Conservation (phyloP, 352 stramenopile genomes). For the Pythium plurisporium region DNA sequence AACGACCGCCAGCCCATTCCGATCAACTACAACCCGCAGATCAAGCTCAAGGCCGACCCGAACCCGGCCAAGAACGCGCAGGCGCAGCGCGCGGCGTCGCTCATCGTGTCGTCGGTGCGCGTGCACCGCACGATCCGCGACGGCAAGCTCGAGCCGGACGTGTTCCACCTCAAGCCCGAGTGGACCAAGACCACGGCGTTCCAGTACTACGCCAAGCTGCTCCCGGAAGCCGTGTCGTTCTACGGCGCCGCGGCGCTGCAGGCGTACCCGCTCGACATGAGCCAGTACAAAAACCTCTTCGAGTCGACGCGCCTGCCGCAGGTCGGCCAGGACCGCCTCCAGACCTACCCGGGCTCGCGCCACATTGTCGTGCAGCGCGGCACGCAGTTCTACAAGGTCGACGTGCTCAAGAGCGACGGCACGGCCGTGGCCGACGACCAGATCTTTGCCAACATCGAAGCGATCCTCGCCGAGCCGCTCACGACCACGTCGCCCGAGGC, state of each 20-base stretch:
- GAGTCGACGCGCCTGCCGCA: slow-evolving; percentile 70
- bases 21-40: slow-evolving; percentile 91
- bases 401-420: slow-evolving; percentile 72
- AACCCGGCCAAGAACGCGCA: slow-evolving; percentile 81
- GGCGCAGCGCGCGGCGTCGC: slow-evolving; percentile 73
- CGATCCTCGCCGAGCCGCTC: slow-evolving; percentile 71
- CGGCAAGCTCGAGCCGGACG: slow-evolving; percentile 75
- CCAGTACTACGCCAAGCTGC: slow-evolving; percentile 73
- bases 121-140: slow-evolving; percentile 82
- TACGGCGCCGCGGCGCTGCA: slow-evolving; percentile 82
- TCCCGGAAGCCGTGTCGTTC: slow-evolving; percentile 84
- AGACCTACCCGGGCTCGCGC: slow-evolving; percentile 50
- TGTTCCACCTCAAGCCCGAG: slow-evolving; percentile 88
- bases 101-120: slow-evolving; percentile 83
- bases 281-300: slow-evolving; percentile 90
- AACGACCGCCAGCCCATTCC: slow-evolving; percentile 78
- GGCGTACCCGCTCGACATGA: slow-evolving; percentile 91
- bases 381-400: slow-evolving; percentile 82
- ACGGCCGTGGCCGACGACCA: slow-evolving; percentile 57
- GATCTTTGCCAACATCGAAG: slow-evolving; percentile 82
- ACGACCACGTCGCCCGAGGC: slow-evolving; percentile 26
- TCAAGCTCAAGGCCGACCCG: slow-evolving; percentile 85
- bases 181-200: slow-evolving; percentile 74
- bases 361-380: slow-evolving; percentile 87
- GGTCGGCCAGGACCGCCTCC: slow-evolving; percentile 61